These are phyloP conservation scores for Reticulascus tulasneorum DNA, from an alignment of 2,329 filamentous ascomycete genomes.

Conservation along the genomic window DNA sequence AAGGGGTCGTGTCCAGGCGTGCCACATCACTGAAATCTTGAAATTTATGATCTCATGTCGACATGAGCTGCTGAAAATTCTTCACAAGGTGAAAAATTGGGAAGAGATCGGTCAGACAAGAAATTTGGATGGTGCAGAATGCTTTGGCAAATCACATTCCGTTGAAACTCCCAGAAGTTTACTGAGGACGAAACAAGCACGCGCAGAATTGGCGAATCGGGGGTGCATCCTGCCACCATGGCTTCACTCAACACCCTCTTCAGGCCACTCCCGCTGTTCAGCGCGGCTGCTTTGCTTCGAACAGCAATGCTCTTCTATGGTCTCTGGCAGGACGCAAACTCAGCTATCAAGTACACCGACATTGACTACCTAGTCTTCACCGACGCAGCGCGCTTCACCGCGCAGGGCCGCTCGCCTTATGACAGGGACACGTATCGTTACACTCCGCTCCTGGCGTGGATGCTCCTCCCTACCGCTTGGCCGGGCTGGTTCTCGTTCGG, in stretches of 20 bases:
- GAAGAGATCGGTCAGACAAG: no score
- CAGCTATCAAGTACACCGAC: constrained; percentile 94
- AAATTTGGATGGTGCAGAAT: no score
- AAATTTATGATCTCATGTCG: no score
- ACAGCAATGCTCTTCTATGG: constrained; percentile 77
- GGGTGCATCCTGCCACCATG: constrained; percentile 12
- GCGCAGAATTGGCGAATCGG: no score
- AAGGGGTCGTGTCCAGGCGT: no score
- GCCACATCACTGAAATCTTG: no score
- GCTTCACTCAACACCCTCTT: constrained; percentile 27
- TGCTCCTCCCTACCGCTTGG: constrained; percentile 76
- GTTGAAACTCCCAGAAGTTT: no score
- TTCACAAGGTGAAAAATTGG: no score
- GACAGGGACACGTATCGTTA: constrained; percentile 92
- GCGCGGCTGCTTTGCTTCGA: constrained; percentile 61
- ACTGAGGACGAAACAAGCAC: no score
- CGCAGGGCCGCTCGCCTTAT: constrained; percentile 71
- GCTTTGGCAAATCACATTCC: no score
- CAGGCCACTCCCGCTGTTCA: constrained; percentile 47
- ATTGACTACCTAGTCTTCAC: constrained; percentile 99
- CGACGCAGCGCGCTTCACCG: constrained; percentile 77
- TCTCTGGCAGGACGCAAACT: constrained; percentile 86
- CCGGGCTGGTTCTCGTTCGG: constrained; percentile 71
- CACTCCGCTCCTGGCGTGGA: constrained; percentile 88
- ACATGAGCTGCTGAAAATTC: no score